Base-by-base conservation (phyloP, 805 yeast genomes). In the Wickerhamiella australiensis region DNA sequence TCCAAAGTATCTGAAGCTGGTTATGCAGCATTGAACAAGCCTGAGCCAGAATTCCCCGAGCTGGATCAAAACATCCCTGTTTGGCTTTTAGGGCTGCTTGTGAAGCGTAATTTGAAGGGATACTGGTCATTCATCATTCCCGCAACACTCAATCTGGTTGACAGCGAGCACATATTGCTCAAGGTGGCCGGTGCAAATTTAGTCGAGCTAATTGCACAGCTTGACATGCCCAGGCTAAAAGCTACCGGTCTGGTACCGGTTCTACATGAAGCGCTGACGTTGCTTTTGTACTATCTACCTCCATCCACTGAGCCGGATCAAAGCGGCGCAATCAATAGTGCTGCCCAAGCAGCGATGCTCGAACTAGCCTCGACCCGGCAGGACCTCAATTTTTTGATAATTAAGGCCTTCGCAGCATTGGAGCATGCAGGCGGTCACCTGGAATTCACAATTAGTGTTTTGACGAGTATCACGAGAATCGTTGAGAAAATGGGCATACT, bases 321-420 rank as follows among this genome's bases (percentile, higher is more conserved):
- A 11, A 52, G 65, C 5, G 49, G 40, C 26, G 27, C 18, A 5
- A 27, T 63, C 11, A 50, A 56, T 5, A 40, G 53, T n/a, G 51
- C 65, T 51, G 71, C 78, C 37, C 67, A 66, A n/a, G 65, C 62
- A 2, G 75, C 74, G 40, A 71, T 64, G 52, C 66, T 67, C 49
- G 71, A 65, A 44, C 69, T 69, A 3, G 75, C 62, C n/a, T n/a
- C 44, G 4, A 36, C 48, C 1, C 37, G 46, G 11, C 15, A 27
- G 33, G 41, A 48, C 13, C 40, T 22, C 31, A 52, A 62, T 44
- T 47, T 36, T 25, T 40, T 63, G 7, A 53, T 65, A 35, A 43
- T 60, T n/a, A 56, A 57, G 17, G 66, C 65, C 11, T 27, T 65
- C 15, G 51, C 54, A 18, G 59, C 61, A 1, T 50, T 62, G 35